These are phyloP conservation scores for Nothomitra cinnamomea DNA, from an alignment of 2,329 filamentous ascomycete species.

Conservation along the genomic window DNA sequence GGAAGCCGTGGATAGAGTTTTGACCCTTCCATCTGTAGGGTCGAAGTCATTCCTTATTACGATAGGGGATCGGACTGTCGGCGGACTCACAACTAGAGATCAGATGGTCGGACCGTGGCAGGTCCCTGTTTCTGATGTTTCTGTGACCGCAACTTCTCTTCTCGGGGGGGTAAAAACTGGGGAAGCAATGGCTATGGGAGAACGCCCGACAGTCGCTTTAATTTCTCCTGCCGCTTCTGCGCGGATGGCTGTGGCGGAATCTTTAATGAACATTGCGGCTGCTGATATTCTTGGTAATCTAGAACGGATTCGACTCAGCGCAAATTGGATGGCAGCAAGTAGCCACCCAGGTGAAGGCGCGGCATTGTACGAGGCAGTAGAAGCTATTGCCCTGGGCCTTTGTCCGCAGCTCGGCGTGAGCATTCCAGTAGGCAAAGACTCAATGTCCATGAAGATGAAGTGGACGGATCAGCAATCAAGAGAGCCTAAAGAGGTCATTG, in stretches of 20 bases:
- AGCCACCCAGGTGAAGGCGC: constrained; percentile 85
- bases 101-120: constrained; percentile 98
- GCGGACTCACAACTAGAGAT: constrained; percentile 73
- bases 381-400: constrained; percentile 82
- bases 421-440: constrained; percentile 95
- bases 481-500: constrained; percentile 68
- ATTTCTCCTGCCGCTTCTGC: constrained; percentile 83
- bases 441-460: constrained; percentile 96
- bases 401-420: constrained; percentile 81
- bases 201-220: constrained; percentile 74
- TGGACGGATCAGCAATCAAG: constrained; percentile 59
- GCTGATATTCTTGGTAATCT: constrained; percentile 57
- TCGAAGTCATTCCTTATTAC: constrained; percentile 96
- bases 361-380: constrained; percentile 80
- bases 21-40: constrained; percentile 77
- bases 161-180: constrained; percentile 56
- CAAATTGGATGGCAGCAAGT: constrained; percentile 98
- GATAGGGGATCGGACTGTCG: constrained; percentile 83
- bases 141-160: constrained; percentile 75
- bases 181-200: constrained; percentile 96
- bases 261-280: constrained; percentile 81
- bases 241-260: constrained; percentile 90
- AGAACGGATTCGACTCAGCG: constrained; percentile 68
- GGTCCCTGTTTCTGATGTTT: constrained; percentile 81
- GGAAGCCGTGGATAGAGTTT: constrained; percentile 65